Conservation (phyloP, 305 asterid species). For the Fraxinus velutina region DNA sequence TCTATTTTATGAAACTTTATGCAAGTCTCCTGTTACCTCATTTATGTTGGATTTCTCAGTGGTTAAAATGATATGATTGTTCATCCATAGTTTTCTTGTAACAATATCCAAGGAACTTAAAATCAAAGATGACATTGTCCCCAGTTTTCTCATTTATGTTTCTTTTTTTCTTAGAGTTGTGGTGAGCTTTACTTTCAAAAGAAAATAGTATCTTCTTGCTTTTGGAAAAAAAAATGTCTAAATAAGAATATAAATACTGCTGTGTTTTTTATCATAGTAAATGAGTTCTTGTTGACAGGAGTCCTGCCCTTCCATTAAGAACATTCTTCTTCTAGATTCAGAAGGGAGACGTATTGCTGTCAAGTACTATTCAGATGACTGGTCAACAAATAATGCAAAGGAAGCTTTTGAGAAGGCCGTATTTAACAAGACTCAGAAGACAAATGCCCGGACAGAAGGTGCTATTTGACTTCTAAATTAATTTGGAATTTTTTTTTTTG, state of each 20-base stretch:
- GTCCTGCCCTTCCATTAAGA: conserved; percentile 64
- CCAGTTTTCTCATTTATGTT: background rate
- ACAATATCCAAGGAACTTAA: background rate
- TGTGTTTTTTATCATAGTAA: conserved; percentile 6
- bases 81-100: background rate
- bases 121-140: background rate
- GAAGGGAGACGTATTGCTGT: conserved; percentile 82
- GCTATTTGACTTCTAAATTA: conserved; percentile 14
- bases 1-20: background rate
- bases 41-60: background rate
- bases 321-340: conserved; percentile 72
- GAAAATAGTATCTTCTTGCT: background rate
- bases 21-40: background rate
- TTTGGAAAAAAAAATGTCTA: background rate
- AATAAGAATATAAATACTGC: background rate
- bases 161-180: background rate
- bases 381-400: conserved; percentile 70
- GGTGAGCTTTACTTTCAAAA: background rate
- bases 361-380: conserved; percentile 76
- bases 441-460: conserved; percentile 84
- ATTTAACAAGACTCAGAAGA: conserved; percentile 77
- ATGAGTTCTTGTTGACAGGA: conserved; percentile 44
- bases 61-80: background rate
- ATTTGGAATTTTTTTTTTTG: background rate
- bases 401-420: conserved; percentile 72